Evolutionary conservation across 1,139 yeast species (phyloP).

Genomic region (Suhomyces terraborum): DNA sequence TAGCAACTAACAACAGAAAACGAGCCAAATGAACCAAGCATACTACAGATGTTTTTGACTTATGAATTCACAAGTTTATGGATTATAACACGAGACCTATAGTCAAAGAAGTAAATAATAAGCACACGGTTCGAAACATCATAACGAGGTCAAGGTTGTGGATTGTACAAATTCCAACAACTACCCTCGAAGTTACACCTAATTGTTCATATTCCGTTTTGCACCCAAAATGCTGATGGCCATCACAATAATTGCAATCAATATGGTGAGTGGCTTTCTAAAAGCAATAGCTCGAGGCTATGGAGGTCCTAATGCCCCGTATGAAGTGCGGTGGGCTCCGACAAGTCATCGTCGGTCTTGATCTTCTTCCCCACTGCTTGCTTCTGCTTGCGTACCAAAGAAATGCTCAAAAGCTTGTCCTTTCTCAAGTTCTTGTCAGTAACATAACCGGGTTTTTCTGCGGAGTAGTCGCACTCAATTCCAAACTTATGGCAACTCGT

Average conservation of each 20-base stretch:
- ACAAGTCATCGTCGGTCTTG: slow-evolving; percentile 7
- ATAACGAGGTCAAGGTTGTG: background rate
- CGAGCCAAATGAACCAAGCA: too few species aligned
- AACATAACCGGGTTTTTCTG: slow-evolving; percentile 45
- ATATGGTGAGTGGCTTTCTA: background rate
- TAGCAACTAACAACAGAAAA: too few species aligned
- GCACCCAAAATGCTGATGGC: slow-evolving; percentile 3
- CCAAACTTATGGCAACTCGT: slow-evolving; percentile 44
- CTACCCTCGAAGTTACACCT: background rate
- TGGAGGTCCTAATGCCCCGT: background rate
- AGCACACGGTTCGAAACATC: slow-evolving; percentile 1
- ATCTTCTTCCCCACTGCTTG: slow-evolving; percentile 20
- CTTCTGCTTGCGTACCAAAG: slow-evolving; percentile 34
- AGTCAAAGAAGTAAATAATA: slow-evolving; percentile 6
- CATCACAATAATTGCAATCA: slow-evolving; percentile 1
- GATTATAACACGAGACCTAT: slow-evolving; percentile 5
- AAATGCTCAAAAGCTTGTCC: slow-evolving; percentile 39
- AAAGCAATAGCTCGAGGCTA: background rate
- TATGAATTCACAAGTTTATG: slow-evolving; percentile 1
- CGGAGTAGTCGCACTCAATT: slow-evolving; percentile 48
- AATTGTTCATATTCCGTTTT: background rate
- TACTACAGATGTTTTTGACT: background rate
- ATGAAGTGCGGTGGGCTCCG: background rate
- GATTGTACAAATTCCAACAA: background rate
- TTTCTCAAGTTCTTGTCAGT: slow-evolving; percentile 38